A percentile compares a stretch with the other conserved stretches of the same genome.
These are phyloP conservation scores for Cyberlindnera xishuangbannaensis DNA, from an alignment of 805 yeast species.

Conservation along the genomic window DNA sequence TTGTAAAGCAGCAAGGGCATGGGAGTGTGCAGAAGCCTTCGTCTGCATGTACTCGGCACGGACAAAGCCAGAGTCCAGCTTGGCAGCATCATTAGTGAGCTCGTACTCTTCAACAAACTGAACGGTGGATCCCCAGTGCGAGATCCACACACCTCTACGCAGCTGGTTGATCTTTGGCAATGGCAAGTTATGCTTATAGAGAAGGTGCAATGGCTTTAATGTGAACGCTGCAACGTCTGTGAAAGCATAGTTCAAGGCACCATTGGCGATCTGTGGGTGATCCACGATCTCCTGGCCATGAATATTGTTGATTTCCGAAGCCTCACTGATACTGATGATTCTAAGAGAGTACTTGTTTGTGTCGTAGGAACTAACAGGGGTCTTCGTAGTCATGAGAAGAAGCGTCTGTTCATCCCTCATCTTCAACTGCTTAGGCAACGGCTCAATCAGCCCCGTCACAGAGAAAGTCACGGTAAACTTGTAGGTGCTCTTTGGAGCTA, in stretches of 20 bases:
- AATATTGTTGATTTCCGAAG: slow-evolving; percentile 36
- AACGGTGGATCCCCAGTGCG: slow-evolving; percentile 70
- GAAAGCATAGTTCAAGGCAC: slow-evolving; percentile 52
- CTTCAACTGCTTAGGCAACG: slow-evolving; percentile 59
- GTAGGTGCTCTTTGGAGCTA: slow-evolving; percentile 54
- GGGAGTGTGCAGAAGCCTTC: slow-evolving; percentile 43
- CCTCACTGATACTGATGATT: slow-evolving; percentile 40
- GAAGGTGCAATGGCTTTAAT: slow-evolving; percentile 43
- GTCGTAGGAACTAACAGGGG: slow-evolving; percentile 55
- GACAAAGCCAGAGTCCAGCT: slow-evolving; percentile 64
- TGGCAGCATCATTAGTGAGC: slow-evolving; percentile 69
- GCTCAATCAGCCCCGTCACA: slow-evolving; percentile 40
- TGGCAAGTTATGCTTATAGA: slow-evolving; percentile 63
- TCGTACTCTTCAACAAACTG: slow-evolving; percentile 85
- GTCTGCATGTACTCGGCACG: slow-evolving; percentile 72
- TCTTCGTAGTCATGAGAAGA: slow-evolving; percentile 46
- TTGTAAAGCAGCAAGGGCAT: slow-evolving; percentile 57
- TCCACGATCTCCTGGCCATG: slow-evolving; percentile 26
- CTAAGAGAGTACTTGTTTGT: slow-evolving; percentile 41
- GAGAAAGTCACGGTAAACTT: slow-evolving; percentile 46
- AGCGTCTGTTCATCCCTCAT: slow-evolving; percentile 60
- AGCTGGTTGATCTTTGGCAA: slow-evolving; percentile 53
- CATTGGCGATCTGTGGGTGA: slow-evolving; percentile 35
- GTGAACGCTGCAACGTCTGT: slow-evolving; percentile 42
- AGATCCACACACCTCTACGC: slow-evolving; percentile 79